phyloP scores from a whole-genome alignment of 1,139 yeast genomes.

The Nematodospora anomalae region DNA sequence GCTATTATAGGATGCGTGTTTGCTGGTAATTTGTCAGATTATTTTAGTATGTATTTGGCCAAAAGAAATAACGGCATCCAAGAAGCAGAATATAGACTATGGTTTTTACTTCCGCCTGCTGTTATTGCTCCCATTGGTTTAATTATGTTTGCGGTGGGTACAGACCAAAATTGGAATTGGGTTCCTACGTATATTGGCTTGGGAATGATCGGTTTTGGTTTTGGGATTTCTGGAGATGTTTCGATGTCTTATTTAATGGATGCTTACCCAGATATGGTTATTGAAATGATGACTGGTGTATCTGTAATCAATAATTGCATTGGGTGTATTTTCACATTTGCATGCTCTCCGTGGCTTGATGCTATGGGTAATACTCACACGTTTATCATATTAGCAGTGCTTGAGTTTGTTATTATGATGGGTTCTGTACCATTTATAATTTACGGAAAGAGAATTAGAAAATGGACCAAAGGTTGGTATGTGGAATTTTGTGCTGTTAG shows the following conservation, averaged over 20 bases:
- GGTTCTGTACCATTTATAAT: constrained; percentile 28
- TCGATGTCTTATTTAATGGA: constrained; percentile 72
- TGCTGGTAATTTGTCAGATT: constrained; percentile 75
- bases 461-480: constrained; percentile 35
- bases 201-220: constrained; percentile 68
- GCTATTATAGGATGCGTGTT: constrained; percentile 78
- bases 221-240: constrained; percentile 72
- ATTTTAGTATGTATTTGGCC: constrained; percentile 70
- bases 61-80: constrained; percentile 66
- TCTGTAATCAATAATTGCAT: constrained; percentile 74
- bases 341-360: constrained; percentile 70
- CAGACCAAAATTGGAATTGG: constrained; percentile 58
- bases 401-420: constrained; percentile 55
- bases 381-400: constrained; percentile 68
- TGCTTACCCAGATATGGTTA: constrained; percentile 69
- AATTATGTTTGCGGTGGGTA: constrained; percentile 79
- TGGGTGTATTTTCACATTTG: constrained; percentile 76
- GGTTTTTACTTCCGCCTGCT: constrained; percentile 66
- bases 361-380: constrained; percentile 67
- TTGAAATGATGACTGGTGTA: constrained; percentile 86
- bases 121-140: constrained; percentile 72
- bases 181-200: constrained; percentile 61
- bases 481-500: constrained; percentile 18
- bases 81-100: constrained; percentile 79
- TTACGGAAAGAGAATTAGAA: constrained; percentile 38